A percentile compares a stretch with the other conserved stretches of the same genome.
Conservation (phyloP, 2,329 filamentous ascomycete genomes). For the Fusarium agapanthi region DNA sequence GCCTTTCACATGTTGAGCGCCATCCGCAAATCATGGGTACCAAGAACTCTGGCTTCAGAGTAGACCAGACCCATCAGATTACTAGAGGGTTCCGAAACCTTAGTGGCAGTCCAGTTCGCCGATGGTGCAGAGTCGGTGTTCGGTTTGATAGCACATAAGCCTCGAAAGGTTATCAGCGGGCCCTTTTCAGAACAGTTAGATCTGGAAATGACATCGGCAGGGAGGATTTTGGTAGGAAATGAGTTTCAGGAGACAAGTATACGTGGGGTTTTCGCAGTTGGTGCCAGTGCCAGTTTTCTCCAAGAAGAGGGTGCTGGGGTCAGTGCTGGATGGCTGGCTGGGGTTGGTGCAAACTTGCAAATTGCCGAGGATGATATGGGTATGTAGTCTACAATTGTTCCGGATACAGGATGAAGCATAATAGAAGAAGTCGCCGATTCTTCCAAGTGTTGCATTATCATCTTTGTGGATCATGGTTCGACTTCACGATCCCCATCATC, state of each 20-base stretch:
- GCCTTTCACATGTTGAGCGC: neutral
- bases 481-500: neutral
- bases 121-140: neutral
- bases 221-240: fast-evolving
- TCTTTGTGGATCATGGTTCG: too few relatives aligned
- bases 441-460: fast-evolving
- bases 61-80: neutral
- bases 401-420: fast-evolving
- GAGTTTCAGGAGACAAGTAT: neutral
- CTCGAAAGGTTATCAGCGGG: fast-evolving
- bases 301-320: too few relatives aligned
- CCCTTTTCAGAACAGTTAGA: neutral
- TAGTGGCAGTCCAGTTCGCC: neutral
- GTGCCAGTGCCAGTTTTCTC: neutral
- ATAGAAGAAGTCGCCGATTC: neutral
- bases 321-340: neutral
- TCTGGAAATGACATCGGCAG: neutral
- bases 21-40: neutral
- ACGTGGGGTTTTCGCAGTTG: neutral
- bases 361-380: conserved; percentile 5
- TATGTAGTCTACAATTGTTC: fast-evolving
- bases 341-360: neutral
- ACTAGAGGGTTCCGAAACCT: neutral
- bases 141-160: neutral
- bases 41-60: fast-evolving